These are phyloP conservation scores for Ceratobasidium sp. DNA, from an alignment of 1,284 basidiomycete genomes.

Conservation along the genomic window DNA sequence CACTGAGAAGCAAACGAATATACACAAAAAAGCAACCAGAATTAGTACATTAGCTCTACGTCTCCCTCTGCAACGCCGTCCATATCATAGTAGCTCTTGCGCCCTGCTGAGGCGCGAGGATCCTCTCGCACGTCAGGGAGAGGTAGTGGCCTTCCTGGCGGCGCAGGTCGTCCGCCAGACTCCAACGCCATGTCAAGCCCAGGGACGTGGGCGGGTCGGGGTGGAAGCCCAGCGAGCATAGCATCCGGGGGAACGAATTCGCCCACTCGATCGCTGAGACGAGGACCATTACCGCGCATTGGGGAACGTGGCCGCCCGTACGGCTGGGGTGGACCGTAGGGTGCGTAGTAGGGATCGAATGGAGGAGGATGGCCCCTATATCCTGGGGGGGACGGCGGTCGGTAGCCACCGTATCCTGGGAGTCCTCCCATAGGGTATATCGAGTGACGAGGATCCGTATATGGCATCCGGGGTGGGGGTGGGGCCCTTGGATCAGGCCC, in stretches of 20 bases:
- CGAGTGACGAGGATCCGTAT: slow-evolving; percentile 37
- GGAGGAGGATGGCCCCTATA: slow-evolving; percentile 42
- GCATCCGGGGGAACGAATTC: slow-evolving; percentile 71
- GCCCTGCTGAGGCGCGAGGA: slow-evolving; percentile 84
- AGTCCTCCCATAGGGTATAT: slow-evolving; percentile 41
- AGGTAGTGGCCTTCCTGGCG: slow-evolving; percentile 62
- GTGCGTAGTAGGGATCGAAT: slow-evolving; percentile 38
- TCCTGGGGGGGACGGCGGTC: slow-evolving; percentile 53
- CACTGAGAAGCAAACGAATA: slow-evolving; percentile 38
- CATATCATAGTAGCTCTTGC: slow-evolving; percentile 89
- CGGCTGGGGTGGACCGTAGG: slow-evolving; percentile 37
- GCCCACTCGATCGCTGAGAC: slow-evolving; percentile 81
- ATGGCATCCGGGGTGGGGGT: slow-evolving; percentile 32
- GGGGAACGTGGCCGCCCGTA: slow-evolving; percentile 47
- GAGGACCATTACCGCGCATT: slow-evolving; percentile 55
- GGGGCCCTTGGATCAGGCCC: slow-evolving; percentile 33
- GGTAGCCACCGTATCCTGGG: slow-evolving; percentile 50
- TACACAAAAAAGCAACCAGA: slow-evolving; percentile 25
- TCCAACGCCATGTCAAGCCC: slow-evolving; percentile 60
- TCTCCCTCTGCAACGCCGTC: slow-evolving; percentile 88
- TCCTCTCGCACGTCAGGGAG: slow-evolving; percentile 89
- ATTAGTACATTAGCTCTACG: slow-evolving; percentile 63
- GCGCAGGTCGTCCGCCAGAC: slow-evolving; percentile 57
- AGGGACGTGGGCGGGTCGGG: slow-evolving; percentile 73
- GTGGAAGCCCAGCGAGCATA: slow-evolving; percentile 75